Conservation (phyloP, 163 green algal species). For the Coccomyxa subellipsoidea region DNA sequence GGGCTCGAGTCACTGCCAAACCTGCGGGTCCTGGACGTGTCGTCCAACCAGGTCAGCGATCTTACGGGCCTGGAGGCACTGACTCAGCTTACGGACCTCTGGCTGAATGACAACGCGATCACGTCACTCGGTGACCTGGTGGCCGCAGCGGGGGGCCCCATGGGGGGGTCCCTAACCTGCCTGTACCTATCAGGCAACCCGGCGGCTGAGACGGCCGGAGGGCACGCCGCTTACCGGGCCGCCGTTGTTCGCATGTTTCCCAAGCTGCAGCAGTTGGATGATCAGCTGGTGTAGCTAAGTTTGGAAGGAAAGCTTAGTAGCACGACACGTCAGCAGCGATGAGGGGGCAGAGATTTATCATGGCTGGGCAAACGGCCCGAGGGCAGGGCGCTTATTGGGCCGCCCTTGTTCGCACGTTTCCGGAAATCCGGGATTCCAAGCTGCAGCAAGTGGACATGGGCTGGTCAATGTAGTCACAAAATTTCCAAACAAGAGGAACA, state of each 20-base stretch:
- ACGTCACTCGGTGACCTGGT: conserved; percentile 31
- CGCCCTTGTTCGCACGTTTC: no score
- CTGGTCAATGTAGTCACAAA: no score
- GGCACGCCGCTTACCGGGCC: background rate
- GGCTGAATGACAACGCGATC: conserved; percentile 88
- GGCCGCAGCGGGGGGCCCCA: conserved; percentile 20
- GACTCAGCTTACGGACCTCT: conserved; percentile 73
- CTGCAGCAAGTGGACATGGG: no score
- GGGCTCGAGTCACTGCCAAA: conserved; percentile 39
- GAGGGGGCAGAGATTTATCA: no score
- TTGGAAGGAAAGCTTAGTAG: background rate
- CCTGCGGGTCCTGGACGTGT: conserved; percentile 72
- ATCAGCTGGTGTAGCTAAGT: conserved; percentile 24
- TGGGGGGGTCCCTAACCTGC: conserved; percentile 53
- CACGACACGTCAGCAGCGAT: background rate
- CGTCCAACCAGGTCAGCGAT: conserved; percentile 57
- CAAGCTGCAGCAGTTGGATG: conserved; percentile 72
- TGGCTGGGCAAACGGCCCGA: no score
- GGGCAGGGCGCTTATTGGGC: no score
- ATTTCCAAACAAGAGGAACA: no score
- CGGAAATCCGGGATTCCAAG: no score
- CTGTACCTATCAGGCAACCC: conserved; percentile 79
- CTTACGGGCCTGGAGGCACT: conserved; percentile 49
- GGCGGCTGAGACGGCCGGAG: conserved; percentile 2
- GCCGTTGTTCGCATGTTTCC: conserved; percentile 54